A percentile compares a stretch with the other conserved stretches of the same genome.
phyloP scores from a whole-genome alignment of 2,329 filamentous ascomycete genomes.

The Elsinoe necatrix region DNA sequence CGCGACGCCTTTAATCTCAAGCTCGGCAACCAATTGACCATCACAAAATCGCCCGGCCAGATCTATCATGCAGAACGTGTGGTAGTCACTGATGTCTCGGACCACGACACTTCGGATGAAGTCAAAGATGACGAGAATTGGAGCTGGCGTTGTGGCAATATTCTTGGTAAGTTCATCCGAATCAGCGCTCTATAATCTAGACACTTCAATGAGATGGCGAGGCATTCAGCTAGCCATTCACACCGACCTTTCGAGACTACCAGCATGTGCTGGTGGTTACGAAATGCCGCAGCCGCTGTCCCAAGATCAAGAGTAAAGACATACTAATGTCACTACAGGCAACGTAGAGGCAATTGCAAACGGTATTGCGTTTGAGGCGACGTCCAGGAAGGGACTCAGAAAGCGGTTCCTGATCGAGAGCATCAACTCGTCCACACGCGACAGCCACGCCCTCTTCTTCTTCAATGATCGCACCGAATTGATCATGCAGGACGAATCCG shows the following conservation, averaged over 20 bases:
- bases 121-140: conserved; percentile 31
- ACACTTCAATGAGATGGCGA: too few relatives aligned
- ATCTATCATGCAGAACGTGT: conserved; percentile 51
- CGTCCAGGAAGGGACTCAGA: conserved; percentile 48
- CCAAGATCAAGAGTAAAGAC: not conserved
- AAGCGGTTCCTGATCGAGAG: conserved; percentile 53
- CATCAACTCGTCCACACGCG: conserved; percentile 37
- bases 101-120: conserved; percentile 22
- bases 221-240: not conserved
- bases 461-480: conserved; percentile 23
- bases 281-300: not conserved
- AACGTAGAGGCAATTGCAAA: conserved; percentile 60
- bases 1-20: conserved; percentile 65
- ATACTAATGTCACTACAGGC: conserved; percentile 31
- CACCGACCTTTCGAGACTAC: too few relatives aligned
- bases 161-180: conserved; percentile 29
- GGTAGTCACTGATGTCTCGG: conserved; percentile 49
- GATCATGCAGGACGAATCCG: conserved; percentile 22
- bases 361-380: conserved; percentile 61
- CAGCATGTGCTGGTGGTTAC: not conserved
- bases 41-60: conserved; percentile 45
- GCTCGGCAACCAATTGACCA: conserved; percentile 59
- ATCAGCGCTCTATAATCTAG: too few relatives aligned
- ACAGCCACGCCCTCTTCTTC: conserved; percentile 15
- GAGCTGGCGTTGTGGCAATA: conserved; percentile 22